A percentile compares a stretch with the other conserved stretches of the same genome.
Conservation (phyloP, 257 asterid species). For the Anisodus acutangulus region DNA sequence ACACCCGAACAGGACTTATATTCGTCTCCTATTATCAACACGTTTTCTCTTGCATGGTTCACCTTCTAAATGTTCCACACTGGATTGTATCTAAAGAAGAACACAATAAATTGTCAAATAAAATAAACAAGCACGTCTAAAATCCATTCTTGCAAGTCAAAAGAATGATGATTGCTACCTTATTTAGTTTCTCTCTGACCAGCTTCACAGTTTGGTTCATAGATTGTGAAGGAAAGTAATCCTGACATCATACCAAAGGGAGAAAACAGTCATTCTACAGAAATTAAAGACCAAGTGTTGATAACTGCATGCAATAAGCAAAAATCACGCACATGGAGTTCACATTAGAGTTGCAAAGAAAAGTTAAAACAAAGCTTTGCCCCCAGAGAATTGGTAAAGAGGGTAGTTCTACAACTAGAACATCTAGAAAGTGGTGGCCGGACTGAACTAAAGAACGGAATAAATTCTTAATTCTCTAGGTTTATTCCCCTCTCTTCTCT, state of each 20-base stretch:
- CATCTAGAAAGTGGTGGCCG: not conserved
- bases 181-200: slow-evolving; percentile 78
- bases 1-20: slow-evolving; percentile 37
- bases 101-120: not conserved
- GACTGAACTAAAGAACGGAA: slow-evolving; percentile 1
- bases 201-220: slow-evolving; percentile 80
- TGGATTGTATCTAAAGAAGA: slow-evolving; percentile 61
- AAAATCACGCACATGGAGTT: not conserved
- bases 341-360: slow-evolving; percentile 4
- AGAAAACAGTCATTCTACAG: not conserved
- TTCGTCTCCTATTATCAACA: slow-evolving; percentile 75
- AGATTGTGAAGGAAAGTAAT: slow-evolving; percentile 73
- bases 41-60: slow-evolving; percentile 66
- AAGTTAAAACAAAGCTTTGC: not conserved
- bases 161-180: slow-evolving; percentile 46
- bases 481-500: slow-evolving; percentile 5
- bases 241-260: slow-evolving; percentile 46
- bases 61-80: slow-evolving; percentile 45
- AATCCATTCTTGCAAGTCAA: not conserved
- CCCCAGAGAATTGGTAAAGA: not conserved
- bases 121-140: not conserved
- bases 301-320: not conserved
- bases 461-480: slow-evolving; percentile 15
- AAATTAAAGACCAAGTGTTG: not conserved
- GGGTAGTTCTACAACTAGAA: not conserved